These are phyloP conservation scores for Entonaema liquescens DNA, from an alignment of 495 filamentous ascomycete genomes.

Conservation along the genomic window DNA sequence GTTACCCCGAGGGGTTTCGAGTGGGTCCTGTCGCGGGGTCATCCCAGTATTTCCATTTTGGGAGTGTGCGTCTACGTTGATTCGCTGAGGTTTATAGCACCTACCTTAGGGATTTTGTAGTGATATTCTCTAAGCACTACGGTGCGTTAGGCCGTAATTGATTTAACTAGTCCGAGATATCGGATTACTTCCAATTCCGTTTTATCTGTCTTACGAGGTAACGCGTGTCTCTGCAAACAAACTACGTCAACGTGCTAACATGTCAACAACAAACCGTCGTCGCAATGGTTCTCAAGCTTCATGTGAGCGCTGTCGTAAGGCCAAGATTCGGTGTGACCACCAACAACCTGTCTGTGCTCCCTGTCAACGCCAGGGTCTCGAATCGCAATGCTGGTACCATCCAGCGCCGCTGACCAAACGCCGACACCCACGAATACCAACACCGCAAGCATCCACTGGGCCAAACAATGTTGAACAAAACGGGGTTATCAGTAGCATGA, in stretches of 20 bases:
- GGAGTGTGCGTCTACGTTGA: background rate
- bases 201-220: background rate
- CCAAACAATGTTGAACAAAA: background rate
- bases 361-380: conserved; percentile 8
- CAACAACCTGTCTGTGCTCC: conserved; percentile 4
- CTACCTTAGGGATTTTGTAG: no score
- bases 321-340: conserved; percentile 13
- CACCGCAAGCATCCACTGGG: background rate
- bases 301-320: conserved; percentile 15
- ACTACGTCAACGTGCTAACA: conserved; percentile 5
- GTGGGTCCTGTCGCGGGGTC: background rate
- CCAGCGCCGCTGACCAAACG: conserved; percentile 15
- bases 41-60: background rate
- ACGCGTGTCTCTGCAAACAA: background rate
- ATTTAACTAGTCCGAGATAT: conserved; percentile 9
- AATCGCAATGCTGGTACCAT: conserved; percentile 17
- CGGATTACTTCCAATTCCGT: conserved; percentile 9
- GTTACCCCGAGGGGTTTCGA: background rate
- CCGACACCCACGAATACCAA: background rate
- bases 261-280: conserved; percentile 13
- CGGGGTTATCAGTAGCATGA: background rate
- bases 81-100: background rate
- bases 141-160: conserved; percentile 31
- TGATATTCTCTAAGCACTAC: no score
- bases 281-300: conserved; percentile 17